Conservation (phyloP, 2,329 filamentous ascomycete genomes). For the Acephala macrosclerotiorum region DNA sequence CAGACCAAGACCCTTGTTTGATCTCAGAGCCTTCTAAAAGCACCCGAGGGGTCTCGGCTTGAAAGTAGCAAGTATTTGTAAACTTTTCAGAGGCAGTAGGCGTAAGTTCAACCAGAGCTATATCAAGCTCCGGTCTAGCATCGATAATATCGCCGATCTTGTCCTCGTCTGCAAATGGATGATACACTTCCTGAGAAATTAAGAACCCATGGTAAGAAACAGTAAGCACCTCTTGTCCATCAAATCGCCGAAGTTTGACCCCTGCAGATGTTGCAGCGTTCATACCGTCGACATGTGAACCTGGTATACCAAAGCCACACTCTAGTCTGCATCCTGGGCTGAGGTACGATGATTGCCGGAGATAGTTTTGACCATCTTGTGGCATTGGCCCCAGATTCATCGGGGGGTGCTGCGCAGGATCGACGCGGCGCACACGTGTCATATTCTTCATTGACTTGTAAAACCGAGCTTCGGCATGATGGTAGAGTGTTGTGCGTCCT, state of each 20-base stretch:
- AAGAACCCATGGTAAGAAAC: conserved; percentile 25
- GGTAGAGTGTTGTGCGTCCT: conserved; percentile 29
- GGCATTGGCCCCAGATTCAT: conserved; percentile 25
- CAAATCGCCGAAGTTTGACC: conserved; percentile 24
- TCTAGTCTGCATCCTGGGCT: conserved; percentile 30
- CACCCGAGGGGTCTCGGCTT: conserved; percentile 26
- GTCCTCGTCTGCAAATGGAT: conserved; percentile 27
- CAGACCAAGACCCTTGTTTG: conserved; percentile 27
- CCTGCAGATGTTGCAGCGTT: conserved; percentile 30
- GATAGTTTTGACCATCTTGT: conserved; percentile 30
- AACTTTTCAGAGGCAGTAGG: conserved; percentile 26
- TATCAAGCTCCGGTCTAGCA: conserved; percentile 29
- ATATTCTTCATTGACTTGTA: conserved; percentile 29
- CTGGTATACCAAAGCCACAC: conserved; percentile 24
- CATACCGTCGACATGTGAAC: conserved; percentile 21
- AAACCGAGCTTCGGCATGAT: conserved; percentile 27
- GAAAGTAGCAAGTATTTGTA: conserved; percentile 29
- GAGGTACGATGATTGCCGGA: conserved; percentile 26
- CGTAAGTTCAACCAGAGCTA: conserved; percentile 31
- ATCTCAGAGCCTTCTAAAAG: conserved; percentile 27
- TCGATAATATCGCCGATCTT: conserved; percentile 30
- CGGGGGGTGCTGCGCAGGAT: conserved; percentile 21
- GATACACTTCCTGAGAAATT: conserved; percentile 29
- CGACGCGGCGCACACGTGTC: conserved; percentile 26
- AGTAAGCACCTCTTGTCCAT: conserved; percentile 28